Evolutionary conservation across 2,329 filamentous ascomycete genomes (phyloP).

Genomic region (Aspergillus persii): DNA sequence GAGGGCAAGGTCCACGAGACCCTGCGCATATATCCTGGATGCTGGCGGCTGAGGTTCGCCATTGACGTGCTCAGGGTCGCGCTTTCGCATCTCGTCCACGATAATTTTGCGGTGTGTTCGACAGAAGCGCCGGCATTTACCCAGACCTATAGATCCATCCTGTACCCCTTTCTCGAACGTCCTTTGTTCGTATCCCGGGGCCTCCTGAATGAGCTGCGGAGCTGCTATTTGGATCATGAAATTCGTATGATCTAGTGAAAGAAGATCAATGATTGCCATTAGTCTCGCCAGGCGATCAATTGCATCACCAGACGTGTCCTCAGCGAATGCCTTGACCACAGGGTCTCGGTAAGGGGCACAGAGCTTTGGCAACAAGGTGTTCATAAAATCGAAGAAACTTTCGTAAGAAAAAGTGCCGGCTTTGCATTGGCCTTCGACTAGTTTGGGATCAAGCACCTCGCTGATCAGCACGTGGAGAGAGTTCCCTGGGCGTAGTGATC

Average conservation of each 20-base stretch:
- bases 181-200: conserved; percentile 60
- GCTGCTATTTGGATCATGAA: conserved; percentile 62
- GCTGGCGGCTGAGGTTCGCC: conserved; percentile 34
- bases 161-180: conserved; percentile 57
- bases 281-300: conserved; percentile 63
- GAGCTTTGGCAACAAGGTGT: conserved; percentile 60
- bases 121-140: conserved; percentile 57
- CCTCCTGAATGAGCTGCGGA: conserved; percentile 60
- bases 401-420: conserved; percentile 63
- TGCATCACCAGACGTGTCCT: conserved; percentile 53
- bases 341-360: conserved; percentile 64
- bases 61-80: conserved; percentile 39
- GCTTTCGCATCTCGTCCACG: conserved; percentile 52
- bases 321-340: conserved; percentile 55
- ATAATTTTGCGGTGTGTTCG: conserved; percentile 37
- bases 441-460: conserved; percentile 59
- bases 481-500: conserved; percentile 59
- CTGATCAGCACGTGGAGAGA: conserved; percentile 61
- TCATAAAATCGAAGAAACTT: conserved; percentile 64
- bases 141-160: conserved; percentile 50
- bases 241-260: conserved; percentile 64
- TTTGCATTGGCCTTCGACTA: conserved; percentile 57
- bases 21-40: conserved; percentile 56
- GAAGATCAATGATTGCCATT: conserved; percentile 61
- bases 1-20: conserved; percentile 58